Evolutionary conservation across 1,284 basidiomycete genomes (phyloP), one percentile per base, ranked within the genome.

Genomic region (Flammula alnicola): DNA sequence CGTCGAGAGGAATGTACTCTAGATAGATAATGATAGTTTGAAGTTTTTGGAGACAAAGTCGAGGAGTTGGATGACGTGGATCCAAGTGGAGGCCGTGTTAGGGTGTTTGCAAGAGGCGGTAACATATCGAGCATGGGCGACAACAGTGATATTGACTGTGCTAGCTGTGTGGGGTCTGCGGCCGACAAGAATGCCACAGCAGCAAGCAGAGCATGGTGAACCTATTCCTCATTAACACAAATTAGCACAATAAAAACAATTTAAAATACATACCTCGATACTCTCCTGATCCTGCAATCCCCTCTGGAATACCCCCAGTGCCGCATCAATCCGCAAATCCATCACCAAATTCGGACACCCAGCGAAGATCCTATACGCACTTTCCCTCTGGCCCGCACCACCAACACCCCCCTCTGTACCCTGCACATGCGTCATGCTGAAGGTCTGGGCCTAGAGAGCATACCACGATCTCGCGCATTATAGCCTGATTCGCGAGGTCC

Each of bases 381-480:
- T 76, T 56, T 84, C 82, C 49, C 82, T 72, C 44, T 72, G 54
- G 17, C 2, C 37, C n/a, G 22, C 41, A 4, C 19, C 35, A 17
- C 23, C 16, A 9, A 32, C 52, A 20, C 27, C 50, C 27, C 20
- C 38, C 29, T 5, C 14, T 27, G 17, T n/a, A 35, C 5, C 40
- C 43, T 5, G 25, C 0, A 68, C 58, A 42, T 82, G 78, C 0
- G 79, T 75, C 84, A 89, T 86, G 41, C 66, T 74, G 60, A 88
- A 90, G 0, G 77, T 76, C 51, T 85, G 84, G 0, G 78, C 80
- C 62, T 90, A 86, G 2, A 91, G 72, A 1, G 84, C 81, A 60
- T 88, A 87, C 87, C 89, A 91, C 2, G 88, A 87, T 12, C 86
- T 88, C 88, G 1, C 86, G 75, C 16, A 68, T 64, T 83, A 91